Evolutionary conservation across 2,329 filamentous ascomycete genomes (phyloP).

Genomic region (Botryotinia convoluta): DNA sequence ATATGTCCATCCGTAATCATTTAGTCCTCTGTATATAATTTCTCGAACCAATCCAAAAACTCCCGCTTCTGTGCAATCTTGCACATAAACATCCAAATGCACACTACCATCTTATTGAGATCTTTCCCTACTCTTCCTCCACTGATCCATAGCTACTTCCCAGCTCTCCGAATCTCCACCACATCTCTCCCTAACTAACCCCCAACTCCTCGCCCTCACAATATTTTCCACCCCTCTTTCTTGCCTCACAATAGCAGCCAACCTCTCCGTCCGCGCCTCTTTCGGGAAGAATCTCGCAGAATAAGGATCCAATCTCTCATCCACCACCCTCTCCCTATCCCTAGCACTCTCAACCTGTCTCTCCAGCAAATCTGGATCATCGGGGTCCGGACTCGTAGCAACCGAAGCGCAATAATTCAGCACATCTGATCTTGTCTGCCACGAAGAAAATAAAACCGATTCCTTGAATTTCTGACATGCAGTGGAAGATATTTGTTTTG

Average conservation of each 20-base stretch:
- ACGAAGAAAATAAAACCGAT: conserved; percentile 79
- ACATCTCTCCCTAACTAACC: conserved; percentile 73
- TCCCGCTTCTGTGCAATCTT: conserved; percentile 16
- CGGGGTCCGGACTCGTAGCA: conserved; percentile 80
- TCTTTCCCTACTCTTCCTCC: conserved; percentile 46
- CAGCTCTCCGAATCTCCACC: conserved; percentile 56
- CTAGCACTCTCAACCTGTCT: conserved; percentile 68
- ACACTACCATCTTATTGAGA: background rate
- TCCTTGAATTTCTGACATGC: conserved; percentile 73
- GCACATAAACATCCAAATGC: background rate
- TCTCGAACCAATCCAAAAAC: conserved; percentile 2
- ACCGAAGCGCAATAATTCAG: conserved; percentile 87
- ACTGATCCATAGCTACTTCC: conserved; percentile 63
- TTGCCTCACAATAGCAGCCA: conserved; percentile 71
- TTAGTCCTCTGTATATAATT: background rate
- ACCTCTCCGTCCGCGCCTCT: conserved; percentile 75
- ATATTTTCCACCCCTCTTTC: conserved; percentile 77
- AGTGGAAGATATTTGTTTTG: conserved; percentile 54
- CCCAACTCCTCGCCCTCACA: conserved; percentile 79
- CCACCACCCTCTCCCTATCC: conserved; percentile 70
- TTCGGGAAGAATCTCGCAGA: conserved; percentile 75
- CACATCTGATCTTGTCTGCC: conserved; percentile 79
- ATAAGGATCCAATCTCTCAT: conserved; percentile 92
- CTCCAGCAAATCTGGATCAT: conserved; percentile 74
- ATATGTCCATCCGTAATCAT: background rate